phyloP scores from a whole-genome alignment of 225 moss, liverwort and hornwort genomes.

The Sphagnum tenellum region DNA sequence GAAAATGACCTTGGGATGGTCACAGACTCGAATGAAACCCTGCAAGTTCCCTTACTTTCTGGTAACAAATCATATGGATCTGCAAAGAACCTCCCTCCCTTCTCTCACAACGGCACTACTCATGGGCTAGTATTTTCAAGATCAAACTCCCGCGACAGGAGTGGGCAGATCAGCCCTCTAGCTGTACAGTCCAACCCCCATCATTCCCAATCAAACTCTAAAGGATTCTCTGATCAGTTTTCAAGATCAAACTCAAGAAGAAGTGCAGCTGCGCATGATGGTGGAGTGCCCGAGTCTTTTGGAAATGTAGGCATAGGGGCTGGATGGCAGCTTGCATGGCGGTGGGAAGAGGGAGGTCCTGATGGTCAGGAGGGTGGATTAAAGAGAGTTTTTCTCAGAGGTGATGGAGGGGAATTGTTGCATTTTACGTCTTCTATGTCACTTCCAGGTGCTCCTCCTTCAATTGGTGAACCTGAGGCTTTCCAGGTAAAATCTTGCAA shows the following conservation, averaged over 20 bases:
- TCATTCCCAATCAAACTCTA: conserved; percentile 28
- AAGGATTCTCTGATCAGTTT: conserved; percentile 22
- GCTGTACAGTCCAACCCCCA: conserved; percentile 12
- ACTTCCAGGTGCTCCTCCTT: conserved; percentile 51
- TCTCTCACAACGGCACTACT: conserved; percentile 28
- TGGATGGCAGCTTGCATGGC: conserved; percentile 97
- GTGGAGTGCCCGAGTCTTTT: conserved; percentile 52
- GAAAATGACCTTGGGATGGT: conserved; percentile 8
- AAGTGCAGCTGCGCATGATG: conserved; percentile 25
- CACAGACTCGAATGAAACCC: conserved; percentile 9
- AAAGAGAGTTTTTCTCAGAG: conserved; percentile 72
- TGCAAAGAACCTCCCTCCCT: conserved; percentile 18
- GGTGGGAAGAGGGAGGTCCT: conserved; percentile 57
- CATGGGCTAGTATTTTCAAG: conserved; percentile 22
- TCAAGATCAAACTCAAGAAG: conserved; percentile 59
- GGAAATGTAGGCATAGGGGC: conserved; percentile 88
- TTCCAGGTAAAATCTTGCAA: conserved; percentile 34
- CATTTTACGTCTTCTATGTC: conserved; percentile 66
- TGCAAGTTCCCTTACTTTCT: conserved; percentile 28
- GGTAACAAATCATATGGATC: conserved; percentile 17
- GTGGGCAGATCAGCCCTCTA: conserved; percentile 17
- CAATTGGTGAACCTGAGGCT: conserved; percentile 39
- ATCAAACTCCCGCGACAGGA: conserved; percentile 27
- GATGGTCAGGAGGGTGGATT: conserved; percentile 68
- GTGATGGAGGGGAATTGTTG: conserved; percentile 62